Percentiles rank a stretch among this genome's conserved stretches.
Conservation (phyloP, 2,329 filamentous ascomycete genomes). For the Fusarium proliferatum region DNA sequence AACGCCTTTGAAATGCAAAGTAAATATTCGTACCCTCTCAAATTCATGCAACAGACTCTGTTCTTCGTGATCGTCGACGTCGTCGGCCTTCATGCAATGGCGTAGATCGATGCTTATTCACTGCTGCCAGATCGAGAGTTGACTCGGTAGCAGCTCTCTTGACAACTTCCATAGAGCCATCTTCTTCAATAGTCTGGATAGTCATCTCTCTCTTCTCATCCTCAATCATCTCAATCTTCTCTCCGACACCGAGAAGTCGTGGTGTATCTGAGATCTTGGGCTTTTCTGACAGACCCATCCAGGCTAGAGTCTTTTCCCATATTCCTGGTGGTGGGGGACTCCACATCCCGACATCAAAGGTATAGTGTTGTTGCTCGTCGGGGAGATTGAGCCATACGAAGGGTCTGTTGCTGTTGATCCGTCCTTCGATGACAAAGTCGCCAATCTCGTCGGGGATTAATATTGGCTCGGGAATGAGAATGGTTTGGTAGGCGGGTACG, state of each 20-base stretch:
- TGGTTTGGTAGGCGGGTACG: constrained; percentile 54
- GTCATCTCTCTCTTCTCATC: constrained; percentile 9
- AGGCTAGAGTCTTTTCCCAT: constrained; percentile 43
- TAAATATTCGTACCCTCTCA: background rate
- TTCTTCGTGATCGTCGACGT: constrained; percentile 9
- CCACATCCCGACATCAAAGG: constrained; percentile 50
- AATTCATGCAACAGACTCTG: background rate
- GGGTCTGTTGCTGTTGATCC: constrained; percentile 52
- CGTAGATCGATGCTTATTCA: constrained; percentile 23
- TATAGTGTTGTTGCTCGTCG: constrained; percentile 48
- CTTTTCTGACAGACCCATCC: constrained; percentile 43
- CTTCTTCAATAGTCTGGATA: constrained; percentile 1
- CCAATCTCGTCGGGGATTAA: constrained; percentile 51
- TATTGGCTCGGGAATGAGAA: constrained; percentile 52
- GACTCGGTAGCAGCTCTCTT: constrained; percentile 17
- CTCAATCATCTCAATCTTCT: constrained; percentile 21
- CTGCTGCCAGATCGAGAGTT: background rate
- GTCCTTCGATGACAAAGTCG: constrained; percentile 53
- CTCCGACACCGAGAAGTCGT: constrained; percentile 41
- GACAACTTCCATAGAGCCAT: constrained; percentile 6
- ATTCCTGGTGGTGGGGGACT: constrained; percentile 45
- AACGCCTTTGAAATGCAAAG: background rate
- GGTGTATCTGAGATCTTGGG: constrained; percentile 35
- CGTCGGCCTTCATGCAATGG: constrained; percentile 18
- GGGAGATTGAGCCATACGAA: constrained; percentile 54